A percentile compares a stretch with the other conserved stretches of the same genome.
Evolutionary conservation across 2,329 filamentous ascomycete genomes (phyloP).

Genomic region (Penicillium sclerotigenum): DNA sequence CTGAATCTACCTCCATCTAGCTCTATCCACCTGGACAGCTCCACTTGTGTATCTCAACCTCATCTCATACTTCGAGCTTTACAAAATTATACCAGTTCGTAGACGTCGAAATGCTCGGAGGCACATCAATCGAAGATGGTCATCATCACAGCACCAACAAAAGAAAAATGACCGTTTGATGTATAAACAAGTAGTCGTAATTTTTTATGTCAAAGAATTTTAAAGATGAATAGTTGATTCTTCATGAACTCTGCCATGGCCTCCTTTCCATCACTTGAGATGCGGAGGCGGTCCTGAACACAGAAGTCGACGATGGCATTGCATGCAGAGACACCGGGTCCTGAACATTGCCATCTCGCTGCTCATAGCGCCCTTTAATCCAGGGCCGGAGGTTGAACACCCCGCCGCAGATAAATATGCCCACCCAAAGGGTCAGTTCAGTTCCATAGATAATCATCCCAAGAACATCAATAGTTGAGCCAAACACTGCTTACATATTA

Average conservation of each 20-base stretch:
- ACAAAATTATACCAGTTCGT: not conserved
- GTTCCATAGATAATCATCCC: constrained; percentile 66
- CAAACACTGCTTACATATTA: constrained; percentile 21
- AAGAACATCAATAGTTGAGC: constrained; percentile 49
- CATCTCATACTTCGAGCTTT: not conserved
- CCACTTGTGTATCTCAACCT: not conserved
- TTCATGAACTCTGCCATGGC: constrained; percentile 6
- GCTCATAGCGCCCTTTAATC: constrained; percentile 38
- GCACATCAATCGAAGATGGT: not conserved
- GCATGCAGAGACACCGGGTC: constrained; percentile 40
- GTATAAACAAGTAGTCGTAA: not conserved
- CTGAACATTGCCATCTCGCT: constrained; percentile 4
- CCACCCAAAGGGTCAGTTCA: constrained; percentile 64
- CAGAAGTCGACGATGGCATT: constrained; percentile 60
- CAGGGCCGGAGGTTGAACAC: constrained; percentile 64
- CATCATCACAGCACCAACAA: not conserved
- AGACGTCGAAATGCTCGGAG: not conserved
- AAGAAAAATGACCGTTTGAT: not conserved
- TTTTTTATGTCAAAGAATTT: not conserved
- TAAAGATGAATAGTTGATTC: constrained; percentile 38
- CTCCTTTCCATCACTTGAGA: constrained; percentile 16
- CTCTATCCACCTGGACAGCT: not conserved
- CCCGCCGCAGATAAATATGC: constrained; percentile 62
- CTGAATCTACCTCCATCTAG: not conserved
- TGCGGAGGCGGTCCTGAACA: constrained; percentile 57